Percentiles rank a stretch among this genome's conserved stretches.
Evolutionary conservation across 495 filamentous ascomycete genomes (phyloP).

Genomic region (Glutinoglossum americanum): DNA sequence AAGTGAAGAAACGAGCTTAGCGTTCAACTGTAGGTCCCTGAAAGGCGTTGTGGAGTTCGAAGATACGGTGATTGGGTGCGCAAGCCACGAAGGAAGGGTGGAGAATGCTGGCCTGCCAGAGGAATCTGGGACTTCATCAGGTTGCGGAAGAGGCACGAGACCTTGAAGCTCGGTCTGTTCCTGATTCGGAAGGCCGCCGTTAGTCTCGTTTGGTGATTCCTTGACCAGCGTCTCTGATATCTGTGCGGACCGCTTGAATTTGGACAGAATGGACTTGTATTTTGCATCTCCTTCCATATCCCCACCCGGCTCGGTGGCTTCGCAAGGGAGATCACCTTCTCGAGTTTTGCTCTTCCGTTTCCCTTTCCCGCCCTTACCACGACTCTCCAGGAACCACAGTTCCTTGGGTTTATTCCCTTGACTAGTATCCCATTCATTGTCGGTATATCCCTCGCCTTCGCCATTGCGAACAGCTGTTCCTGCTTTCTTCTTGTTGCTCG

Average conservation of each 20-base stretch:
- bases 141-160: slow-evolving; percentile 59
- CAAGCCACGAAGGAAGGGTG: slow-evolving; percentile 51
- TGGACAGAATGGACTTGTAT: slow-evolving; percentile 15
- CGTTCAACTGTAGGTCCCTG: slow-evolving; percentile 30
- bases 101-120: slow-evolving; percentile 28
- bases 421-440: neutral
- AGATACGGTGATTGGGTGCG: slow-evolving; percentile 42
- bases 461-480: neutral
- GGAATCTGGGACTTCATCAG: slow-evolving; percentile 33
- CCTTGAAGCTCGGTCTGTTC: slow-evolving; percentile 35
- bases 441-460: neutral
- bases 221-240: slow-evolving; percentile 5
- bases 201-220: neutral
- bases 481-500: neutral
- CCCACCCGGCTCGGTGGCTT: slow-evolving; percentile 2
- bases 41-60: slow-evolving; percentile 38
- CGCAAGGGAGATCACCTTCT: neutral
- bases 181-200: slow-evolving; percentile 7
- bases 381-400: neutral
- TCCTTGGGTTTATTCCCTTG: neutral
- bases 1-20: slow-evolving; percentile 36
- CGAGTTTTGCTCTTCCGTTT: neutral
- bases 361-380: neutral
- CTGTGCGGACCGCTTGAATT: slow-evolving; percentile 17
- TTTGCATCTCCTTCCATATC: slow-evolving; percentile 9